Conservation (phyloP, 306 rosid species). For the Vicia faba region DNA sequence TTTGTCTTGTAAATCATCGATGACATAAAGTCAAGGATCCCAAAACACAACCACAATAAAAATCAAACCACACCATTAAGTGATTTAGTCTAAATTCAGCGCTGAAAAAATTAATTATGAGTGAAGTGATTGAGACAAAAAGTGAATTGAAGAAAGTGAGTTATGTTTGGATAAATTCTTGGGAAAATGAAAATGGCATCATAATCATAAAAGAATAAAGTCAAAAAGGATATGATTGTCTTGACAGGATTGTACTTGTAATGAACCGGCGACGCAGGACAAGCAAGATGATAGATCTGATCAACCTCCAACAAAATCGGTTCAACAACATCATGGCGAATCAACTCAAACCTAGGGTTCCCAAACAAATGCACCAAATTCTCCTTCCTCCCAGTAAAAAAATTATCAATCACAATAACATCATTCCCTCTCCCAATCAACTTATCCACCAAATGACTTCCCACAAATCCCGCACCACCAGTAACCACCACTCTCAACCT, state of each 20-base stretch:
- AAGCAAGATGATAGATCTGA: slow-evolving; percentile 98
- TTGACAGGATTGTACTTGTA: slow-evolving; percentile 91
- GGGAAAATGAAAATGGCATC: too few species aligned
- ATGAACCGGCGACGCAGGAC: slow-evolving; percentile 95
- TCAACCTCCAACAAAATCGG: slow-evolving; percentile 89
- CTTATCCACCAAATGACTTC: slow-evolving; percentile 88
- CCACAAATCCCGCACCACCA: slow-evolving; percentile 89
- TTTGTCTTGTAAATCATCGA: slow-evolving; percentile 81
- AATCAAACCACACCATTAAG: not conserved
- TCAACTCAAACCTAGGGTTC: slow-evolving; percentile 81
- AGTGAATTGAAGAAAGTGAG: too few species aligned
- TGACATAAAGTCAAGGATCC: slow-evolving; percentile 51
- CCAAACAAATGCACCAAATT: slow-evolving; percentile 76
- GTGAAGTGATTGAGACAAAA: too few species aligned
- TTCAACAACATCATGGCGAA: slow-evolving; percentile 90
- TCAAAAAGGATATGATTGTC: slow-evolving; percentile 80
- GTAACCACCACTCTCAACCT: slow-evolving; percentile 76
- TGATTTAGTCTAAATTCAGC: too few species aligned
- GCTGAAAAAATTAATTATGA: too few species aligned
- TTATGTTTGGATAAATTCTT: too few species aligned
- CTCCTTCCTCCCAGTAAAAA: slow-evolving; percentile 82
- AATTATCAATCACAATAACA: slow-evolving; percentile 83
- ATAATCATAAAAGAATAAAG: too few species aligned
- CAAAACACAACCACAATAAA: slow-evolving; percentile 4
- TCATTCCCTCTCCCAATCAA: slow-evolving; percentile 72